Conservation (phyloP, 441 rosid species). For the Adansonia gregorii region DNA sequence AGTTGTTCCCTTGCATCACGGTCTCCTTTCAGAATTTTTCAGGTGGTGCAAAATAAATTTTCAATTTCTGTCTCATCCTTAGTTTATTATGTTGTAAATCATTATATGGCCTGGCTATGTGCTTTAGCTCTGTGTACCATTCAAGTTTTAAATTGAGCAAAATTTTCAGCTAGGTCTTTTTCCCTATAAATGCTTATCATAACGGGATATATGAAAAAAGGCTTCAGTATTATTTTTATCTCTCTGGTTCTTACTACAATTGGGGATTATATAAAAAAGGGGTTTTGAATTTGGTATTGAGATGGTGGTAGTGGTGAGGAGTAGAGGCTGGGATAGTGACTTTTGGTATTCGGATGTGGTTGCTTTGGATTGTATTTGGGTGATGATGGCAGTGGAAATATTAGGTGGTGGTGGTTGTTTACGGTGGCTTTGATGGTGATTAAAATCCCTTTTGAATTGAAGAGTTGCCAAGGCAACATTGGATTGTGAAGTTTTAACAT, state of each 20-base stretch:
- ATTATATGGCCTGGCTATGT: neutral
- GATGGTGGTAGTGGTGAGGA: neutral
- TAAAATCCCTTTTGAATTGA: too few species aligned
- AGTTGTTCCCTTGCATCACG: neutral
- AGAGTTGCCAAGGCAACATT: too few species aligned
- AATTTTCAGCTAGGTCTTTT: neutral
- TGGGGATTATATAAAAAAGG: neutral
- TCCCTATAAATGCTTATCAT: neutral
- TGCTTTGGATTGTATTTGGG: too few species aligned
- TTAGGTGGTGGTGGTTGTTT: too few species aligned
- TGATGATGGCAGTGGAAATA: too few species aligned
- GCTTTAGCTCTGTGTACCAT: slow-evolving; percentile 17
- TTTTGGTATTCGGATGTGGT: neutral
- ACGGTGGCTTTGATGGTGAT: too few species aligned
- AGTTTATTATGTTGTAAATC: neutral
- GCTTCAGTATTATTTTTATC: neutral
- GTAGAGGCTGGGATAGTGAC: neutral
- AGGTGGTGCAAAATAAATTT: slow-evolving; percentile 3
- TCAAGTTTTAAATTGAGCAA: neutral
- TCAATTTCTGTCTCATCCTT: slow-evolving; percentile 9
- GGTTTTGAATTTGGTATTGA: neutral
- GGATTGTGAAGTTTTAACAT: neutral
- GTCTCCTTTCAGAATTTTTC: slow-evolving; percentile 5
- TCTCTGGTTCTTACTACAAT: neutral
- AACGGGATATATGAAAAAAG: neutral